Base-by-base conservation (phyloP, 2,329 filamentous ascomycete species). In the Colletotrichum truncatum region DNA sequence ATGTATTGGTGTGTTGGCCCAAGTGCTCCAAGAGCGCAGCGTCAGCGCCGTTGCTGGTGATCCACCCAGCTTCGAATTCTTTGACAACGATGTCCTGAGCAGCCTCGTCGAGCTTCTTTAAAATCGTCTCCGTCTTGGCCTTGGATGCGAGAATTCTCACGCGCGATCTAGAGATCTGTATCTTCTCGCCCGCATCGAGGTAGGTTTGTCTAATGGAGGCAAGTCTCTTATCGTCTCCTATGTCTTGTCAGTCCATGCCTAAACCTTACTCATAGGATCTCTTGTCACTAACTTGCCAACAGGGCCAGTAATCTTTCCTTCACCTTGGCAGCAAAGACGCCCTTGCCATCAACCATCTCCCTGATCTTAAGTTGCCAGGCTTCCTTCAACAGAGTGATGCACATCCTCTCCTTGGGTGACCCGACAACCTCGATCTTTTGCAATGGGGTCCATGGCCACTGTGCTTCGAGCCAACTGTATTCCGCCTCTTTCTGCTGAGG, bases 351-450 rank as follows among this genome's bases (percentile, higher is more conserved):
- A 12, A 80, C 70, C 14, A 84, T 71, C 67, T 86, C 83, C 57
- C 79, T 75, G 3, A 82, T 79, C 8, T 81, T 77, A n/a, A 88
- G 67, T 3, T 76, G 78, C 86, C 86, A 89, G 63, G 78, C 81
- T 23, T 79, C 73, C 11, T 78, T 77, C 76, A 88, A 76, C 56
- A 89, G 74, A 59, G 74, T 74, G 14, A 82, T 66, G 1, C 76
- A 81, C 10, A 82, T 70, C 26, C 68, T 76, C 38, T 79, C 72
- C 71, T 87, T 88, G 4, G 70, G 68, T 6, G 41, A 54, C 12
- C 70, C 69, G 34, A 69, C 11, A 6, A 58, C 21, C 30, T 55
- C 41, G 12, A 65, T 30, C 34, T 41, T 48, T 10, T 26, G 30
- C 9, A 56, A 8, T 1, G 82, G 80, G 2, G 73, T 67, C 85